Percentiles rank a stretch among this genome's conserved stretches.
These are phyloP conservation scores for Paraconiothyrium brasiliense DNA, from an alignment of 2,329 filamentous ascomycete genomes.

Conservation along the genomic window DNA sequence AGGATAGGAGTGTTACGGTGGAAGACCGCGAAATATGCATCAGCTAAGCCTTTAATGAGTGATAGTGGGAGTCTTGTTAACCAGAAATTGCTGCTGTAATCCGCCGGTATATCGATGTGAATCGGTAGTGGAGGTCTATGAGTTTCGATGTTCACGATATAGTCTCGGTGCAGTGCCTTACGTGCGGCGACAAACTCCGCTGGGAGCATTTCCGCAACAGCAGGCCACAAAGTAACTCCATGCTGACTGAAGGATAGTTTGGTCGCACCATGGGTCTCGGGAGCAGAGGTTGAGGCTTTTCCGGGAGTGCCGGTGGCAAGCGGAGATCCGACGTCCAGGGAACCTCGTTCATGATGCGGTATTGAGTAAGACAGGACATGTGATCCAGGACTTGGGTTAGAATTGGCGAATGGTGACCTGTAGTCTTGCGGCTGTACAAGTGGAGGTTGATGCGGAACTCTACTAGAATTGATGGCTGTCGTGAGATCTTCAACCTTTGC, in stretches of 20 bases:
- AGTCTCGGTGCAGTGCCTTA: slow-evolving; percentile 56
- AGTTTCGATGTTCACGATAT: slow-evolving; percentile 61
- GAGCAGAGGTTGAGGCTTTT: slow-evolving; percentile 31
- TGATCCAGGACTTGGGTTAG: slow-evolving; percentile 41
- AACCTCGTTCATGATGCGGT: slow-evolving; percentile 30
- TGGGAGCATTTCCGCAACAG: slow-evolving; percentile 56
- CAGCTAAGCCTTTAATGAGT: slow-evolving; percentile 61
- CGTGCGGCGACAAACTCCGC: slow-evolving; percentile 49
- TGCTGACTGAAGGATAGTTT: slow-evolving; percentile 63
- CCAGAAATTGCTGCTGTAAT: slow-evolving; percentile 52
- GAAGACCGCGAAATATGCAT: slow-evolving; percentile 65
- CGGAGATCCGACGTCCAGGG: slow-evolving; percentile 36
- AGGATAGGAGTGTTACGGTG: slow-evolving; percentile 63
- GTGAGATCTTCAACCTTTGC: slow-evolving; percentile 62
- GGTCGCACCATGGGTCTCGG: slow-evolving; percentile 34
- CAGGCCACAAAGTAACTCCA: slow-evolving; percentile 60
- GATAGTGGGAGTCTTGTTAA: slow-evolving; percentile 58
- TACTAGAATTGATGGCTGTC: slow-evolving; percentile 42
- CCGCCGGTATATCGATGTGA: slow-evolving; percentile 45
- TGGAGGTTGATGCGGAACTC: slow-evolving; percentile 16
- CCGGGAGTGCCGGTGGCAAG: slow-evolving; percentile 37
- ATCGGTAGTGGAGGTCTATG: slow-evolving; percentile 56
- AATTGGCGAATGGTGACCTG: slow-evolving; percentile 39
- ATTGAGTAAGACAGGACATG: slow-evolving; percentile 19
- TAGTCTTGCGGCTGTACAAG: slow-evolving; percentile 27